Conservation (phyloP, 208 protist genomes). For the Herpetomonas muscarum region DNA sequence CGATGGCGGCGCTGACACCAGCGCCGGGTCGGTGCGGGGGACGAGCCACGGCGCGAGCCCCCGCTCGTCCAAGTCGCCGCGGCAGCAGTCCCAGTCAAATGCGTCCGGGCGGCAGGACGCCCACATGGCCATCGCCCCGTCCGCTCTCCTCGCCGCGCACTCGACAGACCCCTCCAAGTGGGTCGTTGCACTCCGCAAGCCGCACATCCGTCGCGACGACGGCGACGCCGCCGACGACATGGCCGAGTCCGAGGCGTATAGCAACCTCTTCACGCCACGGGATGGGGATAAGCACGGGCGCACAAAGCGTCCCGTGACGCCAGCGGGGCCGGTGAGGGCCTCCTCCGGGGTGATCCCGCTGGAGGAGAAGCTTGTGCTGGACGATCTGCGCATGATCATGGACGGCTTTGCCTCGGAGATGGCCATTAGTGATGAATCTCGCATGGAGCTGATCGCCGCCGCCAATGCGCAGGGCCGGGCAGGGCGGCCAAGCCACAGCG, state of each 20-base stretch:
- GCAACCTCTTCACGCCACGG: no score
- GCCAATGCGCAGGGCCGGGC: background rate
- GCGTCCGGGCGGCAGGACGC: background rate
- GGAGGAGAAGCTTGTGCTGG: slow-evolving; percentile 27
- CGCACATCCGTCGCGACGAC: background rate
- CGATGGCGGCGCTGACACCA: no score
- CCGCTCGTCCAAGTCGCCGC: no score
- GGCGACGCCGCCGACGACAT: background rate
- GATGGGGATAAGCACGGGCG: no score
- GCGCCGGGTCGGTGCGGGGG: no score
- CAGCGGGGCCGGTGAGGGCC: no score
- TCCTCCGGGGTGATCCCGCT: slow-evolving; percentile 9
- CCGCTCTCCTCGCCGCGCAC: slow-evolving; percentile 6
- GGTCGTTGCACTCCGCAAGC: slow-evolving; percentile 28
- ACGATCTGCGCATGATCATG: slow-evolving; percentile 27
- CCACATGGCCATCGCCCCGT: slow-evolving; percentile 7
- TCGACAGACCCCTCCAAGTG: slow-evolving; percentile 23
- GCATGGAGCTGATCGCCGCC: background rate
- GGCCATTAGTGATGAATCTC: background rate
- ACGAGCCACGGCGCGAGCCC: no score
- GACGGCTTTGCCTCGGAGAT: slow-evolving; percentile 16
- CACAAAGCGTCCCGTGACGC: no score
- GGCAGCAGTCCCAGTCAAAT: no score
- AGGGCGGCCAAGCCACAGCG: no score
- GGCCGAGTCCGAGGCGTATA: no score